Base-by-base conservation (phyloP, 2,329 filamentous ascomycete genomes). In the Cercospora sesami region DNA sequence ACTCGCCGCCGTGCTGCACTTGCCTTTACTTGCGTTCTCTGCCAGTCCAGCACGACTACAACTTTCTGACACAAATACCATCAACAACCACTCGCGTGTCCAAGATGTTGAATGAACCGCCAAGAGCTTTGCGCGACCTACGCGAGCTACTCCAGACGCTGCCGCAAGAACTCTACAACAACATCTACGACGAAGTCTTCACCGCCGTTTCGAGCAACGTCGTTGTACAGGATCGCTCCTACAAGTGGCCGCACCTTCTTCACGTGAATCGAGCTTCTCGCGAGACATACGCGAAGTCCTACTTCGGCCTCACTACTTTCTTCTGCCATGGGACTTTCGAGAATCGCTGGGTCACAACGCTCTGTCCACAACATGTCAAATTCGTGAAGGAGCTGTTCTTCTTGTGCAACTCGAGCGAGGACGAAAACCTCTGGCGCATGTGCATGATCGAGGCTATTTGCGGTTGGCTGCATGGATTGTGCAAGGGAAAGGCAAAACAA, bases 231-330 rank as follows among this genome's bases (percentile, higher is more conserved):
- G 5, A 23, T n/a, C 4, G 53, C 8, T n/a, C 23, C 12, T 59
- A 60, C 63, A 36, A 12, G 5, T 45, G 36, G 28, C 64, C 65
- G 12, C n/a, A 53, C 42, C 33, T 59, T 2, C 60, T 67, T 9
- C 65, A 67, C 9, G 51, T 67, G 23, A 28, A 31, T 23, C 48
- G 60, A 51, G 60, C 48, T 9, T 39, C 65, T 39, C 64, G 64
- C 26, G 39, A 36, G 26, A 16, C 31, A 9, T 61, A 28, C n/a
- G 64, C 64, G 4, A 33, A 39, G 76, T 78, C 77, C 67, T 67
- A 59, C 36, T 67, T 58, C 48, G 42, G 30, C 7, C 36, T 42
- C 36, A 42, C 6, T 42, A n/a, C 36, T n/a, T n/a, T 42, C 36
- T n/a, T 42, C 36, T n/a, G 16, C 36, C 5, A 6, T n/a, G 16